Percentiles rank a stretch among this genome's conserved stretches.
These are phyloP conservation scores for Quercus tomentella DNA, from an alignment of 331 rosid genomes.

Conservation along the genomic window DNA sequence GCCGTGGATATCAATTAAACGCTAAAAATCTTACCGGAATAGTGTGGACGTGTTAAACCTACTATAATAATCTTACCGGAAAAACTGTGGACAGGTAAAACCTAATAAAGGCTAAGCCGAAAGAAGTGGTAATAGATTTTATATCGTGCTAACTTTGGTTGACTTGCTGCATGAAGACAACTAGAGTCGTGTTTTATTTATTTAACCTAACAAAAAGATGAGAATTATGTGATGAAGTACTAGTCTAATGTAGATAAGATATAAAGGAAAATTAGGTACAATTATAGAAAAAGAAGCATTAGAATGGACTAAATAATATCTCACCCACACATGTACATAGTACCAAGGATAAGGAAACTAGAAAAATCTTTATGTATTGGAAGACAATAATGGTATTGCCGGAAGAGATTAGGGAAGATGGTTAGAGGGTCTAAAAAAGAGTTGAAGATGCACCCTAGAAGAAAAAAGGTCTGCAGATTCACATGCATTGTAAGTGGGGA, in stretches of 20 bases:
- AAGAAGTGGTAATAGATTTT: not conserved
- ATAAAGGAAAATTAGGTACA: not conserved
- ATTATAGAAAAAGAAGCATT: not conserved
- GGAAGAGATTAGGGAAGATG: not conserved
- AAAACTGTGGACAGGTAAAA: not conserved
- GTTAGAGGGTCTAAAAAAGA: slow-evolving; percentile 1
- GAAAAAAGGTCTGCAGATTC: not conserved
- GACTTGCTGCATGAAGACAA: not conserved
- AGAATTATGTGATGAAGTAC: not conserved
- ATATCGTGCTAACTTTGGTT: not conserved
- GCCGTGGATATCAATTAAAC: not conserved
- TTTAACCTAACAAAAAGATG: not conserved
- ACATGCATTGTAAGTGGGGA: slow-evolving; percentile 7
- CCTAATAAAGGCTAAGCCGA: not conserved
- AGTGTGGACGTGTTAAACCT: not conserved
- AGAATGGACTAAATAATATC: not conserved
- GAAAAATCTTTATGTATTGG: not conserved
- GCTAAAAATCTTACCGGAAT: not conserved
- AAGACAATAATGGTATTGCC: slow-evolving; percentile 10
- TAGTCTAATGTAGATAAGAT: not conserved
- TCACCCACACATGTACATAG: no score
- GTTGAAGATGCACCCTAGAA: not conserved
- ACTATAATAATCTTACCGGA: not conserved
- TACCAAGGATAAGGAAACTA: no score
- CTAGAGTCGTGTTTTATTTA: not conserved